A percentile compares a stretch with the other conserved stretches of the same genome.
phyloP scores from a whole-genome alignment of 192 early-diverging fungal species.

The Obelidium mucronatum region DNA sequence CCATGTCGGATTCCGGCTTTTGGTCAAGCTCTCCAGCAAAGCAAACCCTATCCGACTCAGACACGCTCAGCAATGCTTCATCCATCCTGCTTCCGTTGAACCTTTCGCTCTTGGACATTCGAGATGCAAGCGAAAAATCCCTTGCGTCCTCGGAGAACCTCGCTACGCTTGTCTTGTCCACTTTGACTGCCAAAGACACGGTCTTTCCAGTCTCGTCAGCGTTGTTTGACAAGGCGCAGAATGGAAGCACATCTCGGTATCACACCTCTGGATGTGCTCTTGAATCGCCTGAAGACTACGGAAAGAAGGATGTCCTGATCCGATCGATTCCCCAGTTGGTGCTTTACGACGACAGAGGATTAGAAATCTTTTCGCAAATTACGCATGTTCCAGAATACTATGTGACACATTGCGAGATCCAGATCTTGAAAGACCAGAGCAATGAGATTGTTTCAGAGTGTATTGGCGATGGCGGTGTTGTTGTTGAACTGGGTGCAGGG shows the following conservation, averaged over 20 bases:
- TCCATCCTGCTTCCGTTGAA: too few species aligned
- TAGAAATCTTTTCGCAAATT: constrained; percentile 90
- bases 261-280: not conserved
- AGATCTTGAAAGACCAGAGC: constrained; percentile 73
- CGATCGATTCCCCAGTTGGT: constrained; percentile 80
- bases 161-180: constrained; percentile 7
- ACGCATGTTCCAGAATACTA: constrained; percentile 89
- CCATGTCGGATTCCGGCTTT: too few species aligned
- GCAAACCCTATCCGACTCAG: too few species aligned
- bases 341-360: constrained; percentile 83
- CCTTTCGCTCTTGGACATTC: too few species aligned
- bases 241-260: constrained; percentile 10
- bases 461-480: constrained; percentile 69
- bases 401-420: constrained; percentile 82
- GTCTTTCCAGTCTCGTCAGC: constrained; percentile 11
- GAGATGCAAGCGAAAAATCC: too few species aligned
- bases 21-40: too few species aligned
- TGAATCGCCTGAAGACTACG: too few species aligned
- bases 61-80: too few species aligned
- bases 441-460: constrained; percentile 67
- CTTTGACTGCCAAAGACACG: not conserved
- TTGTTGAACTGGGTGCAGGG: constrained; percentile 93
- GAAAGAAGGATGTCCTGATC: not conserved
- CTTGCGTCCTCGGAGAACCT: constrained; percentile 14
- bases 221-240: constrained; percentile 8